Evolutionary conservation across 768 basidiomycete genomes (phyloP), one percentile per base, ranked within the genome.

Genomic region (Agrocybe praecox): DNA sequence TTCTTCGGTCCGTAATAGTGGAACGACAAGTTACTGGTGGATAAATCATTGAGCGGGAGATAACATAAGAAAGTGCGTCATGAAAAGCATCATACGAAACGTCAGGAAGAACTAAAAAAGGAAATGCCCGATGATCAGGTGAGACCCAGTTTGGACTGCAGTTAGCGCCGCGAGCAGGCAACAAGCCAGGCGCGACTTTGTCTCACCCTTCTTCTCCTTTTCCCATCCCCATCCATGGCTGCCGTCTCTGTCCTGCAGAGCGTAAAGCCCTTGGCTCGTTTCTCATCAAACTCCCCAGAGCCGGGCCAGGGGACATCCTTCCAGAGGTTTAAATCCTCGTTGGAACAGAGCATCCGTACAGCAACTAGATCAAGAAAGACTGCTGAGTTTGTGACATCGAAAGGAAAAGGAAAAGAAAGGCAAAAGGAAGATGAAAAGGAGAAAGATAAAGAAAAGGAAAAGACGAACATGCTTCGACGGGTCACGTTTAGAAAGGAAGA

Each of bases 281-380:
- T 61, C 74, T 62, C 65, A 4, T 15, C 36, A 14, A 40, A 14
- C 73, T 57, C 65, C 72, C 70, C 76, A 26, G 78, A 80, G 49
- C 68, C 79, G 17, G 67, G 74, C 0, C 36, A 40, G n/a, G 36
- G 14, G 12, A 40, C 5, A 64, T 76, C 86, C 6, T 85, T 90
- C 66, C 81, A 81, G 64, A 83, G 87, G 42, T 71, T 90, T 55
- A 84, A 85, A 53, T 83, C 87, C 2, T 83, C 87, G 6, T 71
- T 91, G 21, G 88, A 88, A 64, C 85, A 89, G 60, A 85, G 82
- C 63, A 60, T 90, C 36, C 82, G 86, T 49, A 80, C 81, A 12
- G 86, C 86, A 50, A 86, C 86, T 11, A 79, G 85, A 52, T 82
- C 85, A 33, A 84, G 76, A 73, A 80, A 79, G 61, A 46, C 70